Evolutionary conservation across 805 yeast genomes (phyloP), one percentile per base, ranked within the genome.

Genomic region (Monosporozyma solicola): DNA sequence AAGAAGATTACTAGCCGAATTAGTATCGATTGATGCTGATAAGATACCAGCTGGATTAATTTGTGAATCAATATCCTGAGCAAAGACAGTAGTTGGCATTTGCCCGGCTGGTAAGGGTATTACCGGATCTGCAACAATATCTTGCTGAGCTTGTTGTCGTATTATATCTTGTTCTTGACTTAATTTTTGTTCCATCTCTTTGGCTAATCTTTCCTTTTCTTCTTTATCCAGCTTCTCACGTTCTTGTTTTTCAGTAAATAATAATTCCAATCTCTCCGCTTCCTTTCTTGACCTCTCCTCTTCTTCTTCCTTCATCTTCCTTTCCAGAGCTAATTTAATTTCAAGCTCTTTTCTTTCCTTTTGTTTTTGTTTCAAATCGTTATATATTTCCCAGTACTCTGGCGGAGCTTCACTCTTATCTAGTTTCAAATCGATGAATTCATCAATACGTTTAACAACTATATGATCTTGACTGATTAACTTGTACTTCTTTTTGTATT

Each of bases 351-450:
- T 48, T 46, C 53, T 48, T 43, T 53, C 49, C 45, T 48, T 43
- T 44, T 35, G 44, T 33, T 41, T 51, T 11, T 35, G 50, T 39
- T 53, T 47, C 5, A 51, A 50, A 13, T 59, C 55, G 13, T 55
- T 52, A 46, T 63, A 58, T 22, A 56, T 56, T 22, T 54, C 54
- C 71, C 71, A 67, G 41, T 67, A 67, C 47, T 63, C 62, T 3
- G 56, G 48, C 9, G 71, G 69, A 1, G 71, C 71, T 48, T 61
- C 61, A 11, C 58, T 53, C 16, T 29, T 46, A 48, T 59, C 55
- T 3, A 16, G 7, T 31, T 53, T 53, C 10, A 62, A 52, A 37
- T 56, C 49, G 16, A 41, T 45, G 52, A 63, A 65, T 22, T 41
- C 53, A 20, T 59, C 51, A 16, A 37, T 51, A 54, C 65, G 59